Conservation (phyloP, 2,329 filamentous ascomycete genomes). For the Pochonia chlamydosporia region DNA sequence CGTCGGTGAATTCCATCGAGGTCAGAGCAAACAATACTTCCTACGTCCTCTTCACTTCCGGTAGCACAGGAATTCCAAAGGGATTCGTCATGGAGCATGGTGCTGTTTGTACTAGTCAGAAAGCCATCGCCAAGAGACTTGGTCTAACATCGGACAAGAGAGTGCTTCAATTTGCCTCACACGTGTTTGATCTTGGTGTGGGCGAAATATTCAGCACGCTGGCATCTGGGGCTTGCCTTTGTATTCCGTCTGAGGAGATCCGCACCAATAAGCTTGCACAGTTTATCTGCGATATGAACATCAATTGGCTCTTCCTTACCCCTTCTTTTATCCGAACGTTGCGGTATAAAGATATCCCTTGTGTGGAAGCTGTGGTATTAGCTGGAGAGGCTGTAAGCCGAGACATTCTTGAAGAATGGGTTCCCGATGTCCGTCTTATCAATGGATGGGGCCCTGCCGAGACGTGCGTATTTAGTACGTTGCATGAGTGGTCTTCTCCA, state of each 20-base stretch:
- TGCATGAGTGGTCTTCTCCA: not conserved
- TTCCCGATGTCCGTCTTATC: not conserved
- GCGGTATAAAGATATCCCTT: conserved; percentile 2
- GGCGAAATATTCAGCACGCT: conserved; percentile 10
- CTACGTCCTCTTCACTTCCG: conserved; percentile 2
- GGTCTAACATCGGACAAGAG: not conserved
- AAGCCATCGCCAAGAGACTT: not conserved
- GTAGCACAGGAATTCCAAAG: conserved; percentile 1
- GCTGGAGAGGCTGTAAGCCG: conserved; percentile 5
- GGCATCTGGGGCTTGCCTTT: conserved; percentile 7
- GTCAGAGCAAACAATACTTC: not conserved
- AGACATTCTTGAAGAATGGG: not conserved
- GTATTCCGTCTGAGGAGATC: conserved; percentile 6
- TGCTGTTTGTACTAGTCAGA: conserved; percentile 1
- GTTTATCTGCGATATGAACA: conserved; percentile 1
- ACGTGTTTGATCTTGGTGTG: conserved; percentile 9
- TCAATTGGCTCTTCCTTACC: conserved; percentile 5
- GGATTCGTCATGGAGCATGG: conserved; percentile 6
- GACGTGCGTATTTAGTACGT: not conserved
- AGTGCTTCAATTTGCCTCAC: conserved; percentile 9
- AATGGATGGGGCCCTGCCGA: not conserved
- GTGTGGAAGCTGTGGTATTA: conserved; percentile 3
- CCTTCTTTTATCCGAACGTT: conserved; percentile 5
- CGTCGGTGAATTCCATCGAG: not conserved
- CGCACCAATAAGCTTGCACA: no score